Conservation (phyloP, 2,329 filamentous ascomycete genomes). For the Trichoderma sp. region DNA sequence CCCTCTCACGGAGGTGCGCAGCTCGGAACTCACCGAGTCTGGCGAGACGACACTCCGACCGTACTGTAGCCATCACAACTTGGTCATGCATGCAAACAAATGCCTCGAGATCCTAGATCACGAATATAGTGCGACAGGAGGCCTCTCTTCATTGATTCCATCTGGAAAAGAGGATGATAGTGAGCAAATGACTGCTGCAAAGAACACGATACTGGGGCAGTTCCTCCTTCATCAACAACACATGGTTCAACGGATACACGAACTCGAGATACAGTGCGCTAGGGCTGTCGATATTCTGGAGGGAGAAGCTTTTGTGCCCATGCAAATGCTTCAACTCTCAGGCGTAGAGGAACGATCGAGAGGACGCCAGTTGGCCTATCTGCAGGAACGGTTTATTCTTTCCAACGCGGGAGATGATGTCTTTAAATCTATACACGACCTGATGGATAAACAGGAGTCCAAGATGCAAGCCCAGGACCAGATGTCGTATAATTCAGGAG, state of each 20-base stretch:
- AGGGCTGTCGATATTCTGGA: constrained; percentile 52
- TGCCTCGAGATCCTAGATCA: constrained; percentile 62
- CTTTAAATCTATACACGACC: constrained; percentile 46
- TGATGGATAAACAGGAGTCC: constrained; percentile 50
- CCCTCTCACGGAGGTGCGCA: constrained; percentile 40
- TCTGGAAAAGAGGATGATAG: constrained; percentile 38
- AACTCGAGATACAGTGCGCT: constrained; percentile 56
- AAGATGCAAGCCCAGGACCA: constrained; percentile 38
- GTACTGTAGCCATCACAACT: constrained; percentile 49
- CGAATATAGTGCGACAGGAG: constrained; percentile 57
- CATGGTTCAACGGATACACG: constrained; percentile 56
- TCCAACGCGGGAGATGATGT: constrained; percentile 57
- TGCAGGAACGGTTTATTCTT: constrained; percentile 58
- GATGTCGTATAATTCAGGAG: constrained; percentile 40
- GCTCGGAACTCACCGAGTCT: constrained; percentile 25
- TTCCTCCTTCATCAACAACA: constrained; percentile 57
- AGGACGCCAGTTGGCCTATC: constrained; percentile 54
- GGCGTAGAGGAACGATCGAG: constrained; percentile 53
- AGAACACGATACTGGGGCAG: constrained; percentile 57
- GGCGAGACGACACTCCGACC: constrained; percentile 33
- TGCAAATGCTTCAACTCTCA: constrained; percentile 53
- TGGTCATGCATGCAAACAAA: constrained; percentile 60
- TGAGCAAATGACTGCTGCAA: constrained; percentile 44
- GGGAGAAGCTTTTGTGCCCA: constrained; percentile 51
- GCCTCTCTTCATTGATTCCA: constrained; percentile 57